Conservation (phyloP, 2,329 filamentous ascomycete species). For the Hawksworthiomyces lignivorus region DNA sequence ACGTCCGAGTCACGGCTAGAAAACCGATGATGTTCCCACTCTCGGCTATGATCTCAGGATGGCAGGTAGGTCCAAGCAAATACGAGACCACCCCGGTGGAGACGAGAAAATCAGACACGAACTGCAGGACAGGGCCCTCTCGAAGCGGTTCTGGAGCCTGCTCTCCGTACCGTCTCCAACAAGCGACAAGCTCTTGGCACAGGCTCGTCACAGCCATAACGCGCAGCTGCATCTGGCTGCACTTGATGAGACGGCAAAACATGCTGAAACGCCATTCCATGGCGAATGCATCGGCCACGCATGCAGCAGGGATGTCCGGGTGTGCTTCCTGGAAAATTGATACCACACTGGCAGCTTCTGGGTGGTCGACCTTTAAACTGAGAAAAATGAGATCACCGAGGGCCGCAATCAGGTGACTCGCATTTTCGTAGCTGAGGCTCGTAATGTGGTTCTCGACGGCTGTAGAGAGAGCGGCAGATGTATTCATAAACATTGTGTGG, state of each 20-base stretch:
- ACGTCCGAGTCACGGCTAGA: constrained; percentile 69
- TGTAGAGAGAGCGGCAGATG: constrained; percentile 33
- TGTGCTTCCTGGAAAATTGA: constrained; percentile 24
- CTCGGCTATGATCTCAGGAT: constrained; percentile 78
- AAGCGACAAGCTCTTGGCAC: constrained; percentile 58
- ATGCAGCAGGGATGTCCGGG: constrained; percentile 30
- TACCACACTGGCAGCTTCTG: constrained; percentile 27
- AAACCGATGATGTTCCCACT: constrained; percentile 83
- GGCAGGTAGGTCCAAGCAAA: constrained; percentile 81
- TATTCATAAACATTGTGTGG: constrained; percentile 34
- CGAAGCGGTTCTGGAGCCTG: constrained; percentile 28
- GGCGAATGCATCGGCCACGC: constrained; percentile 43
- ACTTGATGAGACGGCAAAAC: constrained; percentile 65
- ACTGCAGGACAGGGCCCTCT: constrained; percentile 46
- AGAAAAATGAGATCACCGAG: constrained; percentile 38
- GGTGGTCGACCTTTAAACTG: constrained; percentile 30
- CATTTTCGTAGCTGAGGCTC: constrained; percentile 38
- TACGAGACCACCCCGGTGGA: constrained; percentile 71
- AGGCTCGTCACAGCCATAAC: constrained; percentile 71
- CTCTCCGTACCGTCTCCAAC: constrained; percentile 55
- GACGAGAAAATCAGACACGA: constrained; percentile 62
- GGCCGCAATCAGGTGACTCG: constrained; percentile 28
- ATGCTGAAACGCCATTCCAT: constrained; percentile 63
- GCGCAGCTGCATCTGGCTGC: constrained; percentile 84
- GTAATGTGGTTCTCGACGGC: constrained; percentile 51